These are phyloP conservation scores for Farysia itapuensis DNA, from an alignment of 1,284 basidiomycete genomes.

Conservation along the genomic window DNA sequence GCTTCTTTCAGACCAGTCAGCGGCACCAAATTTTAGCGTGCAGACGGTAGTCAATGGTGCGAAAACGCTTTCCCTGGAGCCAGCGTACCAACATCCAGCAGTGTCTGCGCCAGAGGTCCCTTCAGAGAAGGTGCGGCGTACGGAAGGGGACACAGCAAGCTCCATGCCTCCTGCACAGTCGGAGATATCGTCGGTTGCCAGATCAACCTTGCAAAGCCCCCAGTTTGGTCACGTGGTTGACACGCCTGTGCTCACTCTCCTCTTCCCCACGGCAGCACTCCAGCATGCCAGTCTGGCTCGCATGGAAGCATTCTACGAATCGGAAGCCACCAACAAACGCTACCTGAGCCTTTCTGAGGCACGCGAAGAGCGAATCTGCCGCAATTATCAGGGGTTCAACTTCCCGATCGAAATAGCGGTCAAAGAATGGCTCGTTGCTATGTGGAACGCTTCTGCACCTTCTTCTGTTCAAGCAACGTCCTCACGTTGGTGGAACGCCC, in stretches of 20 bases:
- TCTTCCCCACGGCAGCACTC: conserved; percentile 35
- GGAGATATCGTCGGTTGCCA: too few relatives aligned
- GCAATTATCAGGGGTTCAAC: conserved; percentile 56
- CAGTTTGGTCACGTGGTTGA: conserved; percentile 29
- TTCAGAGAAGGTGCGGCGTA: too few relatives aligned
- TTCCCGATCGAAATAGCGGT: conserved; percentile 38
- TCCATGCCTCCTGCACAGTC: neutral
- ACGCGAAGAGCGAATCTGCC: conserved; percentile 33
- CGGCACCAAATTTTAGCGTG: neutral
- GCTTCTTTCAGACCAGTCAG: neutral
- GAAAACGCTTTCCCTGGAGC: neutral
- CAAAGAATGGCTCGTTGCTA: conserved; percentile 43
- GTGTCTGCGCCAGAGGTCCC: conserved; percentile 6
- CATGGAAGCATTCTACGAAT: conserved; percentile 55
- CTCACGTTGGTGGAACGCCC: conserved; percentile 31
- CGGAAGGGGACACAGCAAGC: neutral
- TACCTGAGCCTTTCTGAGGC: conserved; percentile 43
- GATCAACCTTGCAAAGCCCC: too few relatives aligned
- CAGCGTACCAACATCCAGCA: conserved; percentile 5
- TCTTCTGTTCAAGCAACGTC: conserved; percentile 1
- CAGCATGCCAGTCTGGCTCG: conserved; percentile 52
- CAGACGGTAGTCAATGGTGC: neutral
- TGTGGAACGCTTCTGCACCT: conserved; percentile 16
- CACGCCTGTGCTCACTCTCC: conserved; percentile 44
- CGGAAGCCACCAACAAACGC: conserved; percentile 11